These are phyloP conservation scores for Nemania sp. DNA, from an alignment of 2,329 filamentous ascomycete genomes.

Conservation along the genomic window DNA sequence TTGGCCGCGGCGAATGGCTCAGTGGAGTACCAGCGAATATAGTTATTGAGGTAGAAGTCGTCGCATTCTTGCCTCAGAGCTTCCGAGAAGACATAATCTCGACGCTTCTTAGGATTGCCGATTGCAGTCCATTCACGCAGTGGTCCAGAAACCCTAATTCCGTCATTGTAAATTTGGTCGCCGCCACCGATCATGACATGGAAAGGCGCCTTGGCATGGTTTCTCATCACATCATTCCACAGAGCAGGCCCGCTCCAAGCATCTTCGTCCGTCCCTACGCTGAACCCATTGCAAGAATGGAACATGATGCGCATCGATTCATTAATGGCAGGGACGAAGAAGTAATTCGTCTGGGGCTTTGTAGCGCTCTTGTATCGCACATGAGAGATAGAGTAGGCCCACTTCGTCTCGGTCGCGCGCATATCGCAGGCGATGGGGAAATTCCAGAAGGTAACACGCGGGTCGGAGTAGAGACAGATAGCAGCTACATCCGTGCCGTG, in stretches of 20 bases:
- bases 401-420: constrained; percentile 68
- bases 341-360: constrained; percentile 65
- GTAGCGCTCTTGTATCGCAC: constrained; percentile 62
- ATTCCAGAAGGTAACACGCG: constrained; percentile 83
- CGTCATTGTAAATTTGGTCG: constrained; percentile 96
- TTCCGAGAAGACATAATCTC: constrained; percentile 75
- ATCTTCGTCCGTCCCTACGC: constrained; percentile 71
- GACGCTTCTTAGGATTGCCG: constrained; percentile 79
- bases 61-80: constrained; percentile 83
- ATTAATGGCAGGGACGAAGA: constrained; percentile 80
- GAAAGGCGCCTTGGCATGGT: constrained; percentile 78
- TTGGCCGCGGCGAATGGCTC: constrained; percentile 86
- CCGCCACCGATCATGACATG: constrained; percentile 96
- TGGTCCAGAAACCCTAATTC: constrained; percentile 82
- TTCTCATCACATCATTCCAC: constrained; percentile 91
- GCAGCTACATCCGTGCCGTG: constrained; percentile 50
- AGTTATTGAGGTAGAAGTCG: constrained; percentile 88
- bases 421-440: constrained; percentile 84
- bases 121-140: constrained; percentile 82
- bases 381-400: constrained; percentile 75
- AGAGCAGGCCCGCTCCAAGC: constrained; percentile 88
- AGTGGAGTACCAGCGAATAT: constrained; percentile 79
- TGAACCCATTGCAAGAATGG: constrained; percentile 97
- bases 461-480: constrained; percentile 66
- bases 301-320: constrained; percentile 99